phyloP scores from a whole-genome alignment of 495 filamentous ascomycete genomes.

The Xylona heveae region DNA sequence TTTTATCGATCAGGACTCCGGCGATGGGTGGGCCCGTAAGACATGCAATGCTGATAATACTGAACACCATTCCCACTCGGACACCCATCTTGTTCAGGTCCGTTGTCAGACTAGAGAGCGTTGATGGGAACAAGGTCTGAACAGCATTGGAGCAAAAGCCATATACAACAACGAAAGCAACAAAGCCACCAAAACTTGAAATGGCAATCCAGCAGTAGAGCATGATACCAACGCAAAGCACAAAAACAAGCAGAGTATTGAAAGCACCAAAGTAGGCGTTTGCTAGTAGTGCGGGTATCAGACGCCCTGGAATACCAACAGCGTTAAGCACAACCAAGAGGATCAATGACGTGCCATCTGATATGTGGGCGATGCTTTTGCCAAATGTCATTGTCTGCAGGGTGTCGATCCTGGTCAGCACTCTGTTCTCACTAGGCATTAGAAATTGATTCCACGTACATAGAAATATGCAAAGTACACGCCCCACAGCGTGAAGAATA shows the following conservation, averaged over 20 bases:
- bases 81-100: constrained; percentile 48
- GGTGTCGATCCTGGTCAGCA: no score
- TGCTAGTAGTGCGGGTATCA: constrained; percentile 44
- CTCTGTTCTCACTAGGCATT: no score
- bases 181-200: constrained; percentile 23
- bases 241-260: constrained; percentile 36
- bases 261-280: constrained; percentile 41
- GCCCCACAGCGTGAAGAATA: constrained; percentile 42
- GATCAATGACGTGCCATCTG: constrained; percentile 32
- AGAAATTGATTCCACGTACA: no score
- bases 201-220: constrained; percentile 45
- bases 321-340: constrained; percentile 60
- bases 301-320: constrained; percentile 37
- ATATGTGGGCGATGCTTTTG: constrained; percentile 28
- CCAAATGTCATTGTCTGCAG: constrained; percentile 28
- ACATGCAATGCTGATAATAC: constrained; percentile 45
- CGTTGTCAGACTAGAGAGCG: constrained; percentile 35
- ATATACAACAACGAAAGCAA: constrained; percentile 39
- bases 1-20: constrained; percentile 32
- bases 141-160: constrained; percentile 42
- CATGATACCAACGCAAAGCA: constrained; percentile 26
- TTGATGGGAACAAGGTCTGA: constrained; percentile 41
- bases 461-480: constrained; percentile 65
- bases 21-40: constrained; percentile 59
- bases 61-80: constrained; percentile 62